Conservation (phyloP, 1,284 basidiomycete genomes). For the Earliella scabrosa region DNA sequence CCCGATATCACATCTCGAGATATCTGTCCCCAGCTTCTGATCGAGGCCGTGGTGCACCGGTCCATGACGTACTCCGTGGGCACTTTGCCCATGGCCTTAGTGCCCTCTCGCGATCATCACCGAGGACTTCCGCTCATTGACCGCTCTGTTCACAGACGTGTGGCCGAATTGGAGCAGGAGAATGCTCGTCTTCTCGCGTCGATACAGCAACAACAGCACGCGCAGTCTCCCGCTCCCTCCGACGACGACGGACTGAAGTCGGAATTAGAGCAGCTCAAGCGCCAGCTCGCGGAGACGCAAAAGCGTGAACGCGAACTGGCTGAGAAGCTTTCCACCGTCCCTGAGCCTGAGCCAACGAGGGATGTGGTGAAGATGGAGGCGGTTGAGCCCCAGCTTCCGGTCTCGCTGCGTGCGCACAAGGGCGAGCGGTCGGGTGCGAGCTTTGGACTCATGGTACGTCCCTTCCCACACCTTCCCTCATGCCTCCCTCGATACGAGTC, state of each 20-base stretch:
- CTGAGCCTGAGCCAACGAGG: conserved; percentile 31
- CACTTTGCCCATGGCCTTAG: too few species aligned
- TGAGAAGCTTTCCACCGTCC: conserved; percentile 53
- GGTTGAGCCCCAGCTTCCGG: conserved; percentile 47
- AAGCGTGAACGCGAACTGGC: conserved; percentile 69
- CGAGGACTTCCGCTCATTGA: not conserved
- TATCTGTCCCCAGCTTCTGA: conserved; percentile 11
- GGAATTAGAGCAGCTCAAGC: conserved; percentile 68
- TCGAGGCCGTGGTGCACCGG: conserved; percentile 1
- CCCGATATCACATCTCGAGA: conserved; percentile 8
- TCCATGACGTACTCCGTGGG: not conserved
- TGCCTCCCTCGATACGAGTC: not conserved
- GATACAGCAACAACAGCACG: conserved; percentile 34
- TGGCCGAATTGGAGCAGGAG: conserved; percentile 78
- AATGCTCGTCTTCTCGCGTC: conserved; percentile 69
- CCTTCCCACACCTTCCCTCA: not conserved
- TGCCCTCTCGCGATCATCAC: not conserved
- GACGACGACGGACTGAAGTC: conserved; percentile 46
- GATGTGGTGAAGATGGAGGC: conserved; percentile 58
- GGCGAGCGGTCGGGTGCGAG: conserved; percentile 58
- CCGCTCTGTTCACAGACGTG: conserved; percentile 56
- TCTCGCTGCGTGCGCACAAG: conserved; percentile 47
- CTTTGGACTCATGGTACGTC: conserved; percentile 68
- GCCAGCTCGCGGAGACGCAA: conserved; percentile 64
- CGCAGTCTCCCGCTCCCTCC: not conserved